These are phyloP conservation scores for Rhytidhysteron rufulum DNA, from an alignment of 2,329 filamentous ascomycete species.

Conservation along the genomic window DNA sequence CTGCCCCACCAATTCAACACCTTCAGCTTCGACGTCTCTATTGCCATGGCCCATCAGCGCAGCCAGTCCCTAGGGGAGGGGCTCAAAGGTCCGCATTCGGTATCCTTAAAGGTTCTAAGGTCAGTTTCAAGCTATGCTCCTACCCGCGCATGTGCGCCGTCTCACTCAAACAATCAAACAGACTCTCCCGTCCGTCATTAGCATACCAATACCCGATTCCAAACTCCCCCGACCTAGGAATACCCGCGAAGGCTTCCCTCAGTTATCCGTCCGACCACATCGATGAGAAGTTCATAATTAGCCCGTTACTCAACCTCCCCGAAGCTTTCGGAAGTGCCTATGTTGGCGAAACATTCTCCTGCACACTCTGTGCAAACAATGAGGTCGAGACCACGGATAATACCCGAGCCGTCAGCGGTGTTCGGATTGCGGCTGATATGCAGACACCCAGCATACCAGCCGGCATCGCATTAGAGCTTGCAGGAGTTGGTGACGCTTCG, in stretches of 20 bases:
- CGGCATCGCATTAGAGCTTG: slow-evolving; percentile 56
- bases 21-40: not conserved
- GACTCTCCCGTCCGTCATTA: slow-evolving; percentile 77
- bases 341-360: slow-evolving; percentile 91
- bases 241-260: slow-evolving; percentile 58
- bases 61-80: slow-evolving; percentile 35
- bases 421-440: slow-evolving; percentile 87
- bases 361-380: slow-evolving; percentile 94
- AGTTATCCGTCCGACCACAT: slow-evolving; percentile 60
- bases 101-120: slow-evolving; percentile 79
- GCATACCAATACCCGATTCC: slow-evolving; percentile 66
- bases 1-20: not conserved
- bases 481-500: slow-evolving; percentile 41
- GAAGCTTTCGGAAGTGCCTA: slow-evolving; percentile 91
- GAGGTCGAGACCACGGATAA: slow-evolving; percentile 52
- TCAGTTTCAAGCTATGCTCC: slow-evolving; percentile 54
- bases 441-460: slow-evolving; percentile 77
- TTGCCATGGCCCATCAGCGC: slow-evolving; percentile 36
- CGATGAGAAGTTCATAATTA: slow-evolving; percentile 53
- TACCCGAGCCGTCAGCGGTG: slow-evolving; percentile 60
- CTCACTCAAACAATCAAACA: slow-evolving; percentile 32
- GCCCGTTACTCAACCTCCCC: slow-evolving; percentile 71
- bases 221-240: slow-evolving; percentile 48
- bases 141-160: not conserved
- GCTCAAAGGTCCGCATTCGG: slow-evolving; percentile 62